Base-by-base conservation (phyloP, 192 early-diverging fungal species). In the Linnemannia hyalina region DNA sequence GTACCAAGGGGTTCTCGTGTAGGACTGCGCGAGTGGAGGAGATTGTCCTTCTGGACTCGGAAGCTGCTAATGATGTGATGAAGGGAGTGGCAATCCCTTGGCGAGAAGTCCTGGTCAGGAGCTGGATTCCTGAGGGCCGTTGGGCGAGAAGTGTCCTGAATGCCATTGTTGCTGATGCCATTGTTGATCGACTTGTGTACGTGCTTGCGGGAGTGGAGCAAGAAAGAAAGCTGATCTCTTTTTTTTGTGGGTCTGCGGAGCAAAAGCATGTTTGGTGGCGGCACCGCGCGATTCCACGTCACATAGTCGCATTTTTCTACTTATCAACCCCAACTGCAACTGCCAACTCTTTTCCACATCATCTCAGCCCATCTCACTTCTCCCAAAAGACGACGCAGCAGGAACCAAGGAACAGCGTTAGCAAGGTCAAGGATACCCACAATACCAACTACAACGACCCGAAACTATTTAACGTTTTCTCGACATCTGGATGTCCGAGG, bases 1-100 rank as follows among this genome's bases (percentile, higher is more conserved):
- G 40, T 89, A 92, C 91, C 87, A 92, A 79, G 35, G 91, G 91
- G 38, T 92, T 92, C 68, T 92, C 91, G 85, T 92, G 91, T 44
- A 72, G 57, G 0, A 74, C 57, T n/a, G 73, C 47, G 40, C 73
- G 73, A 29, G 73, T 76, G 13, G 82, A 80, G 1, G 90, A 80
- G 68, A 91, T 73, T 36, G 23, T n/a, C 40, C 82, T 72, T 8
- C 32, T 20, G 3, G 72, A 32, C 36, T 36, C 44, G n/a, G 29
- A 29, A 20, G 29, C 29, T 22, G 36, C 16, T 36, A 35, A 0
- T 36, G 74, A 35, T n/a, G n/a, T 57, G 29, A 52, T 6, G 38
- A 7, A 20, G 10, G 35, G 52, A 3, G 54, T 38, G 20, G 22
- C 1, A 22, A 11, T 75, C 38, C 74, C 49, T 32, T 55, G 40